Evolutionary conservation across 1,284 basidiomycete genomes (phyloP).

Genomic region (Filobasidium uniguttulatum): DNA sequence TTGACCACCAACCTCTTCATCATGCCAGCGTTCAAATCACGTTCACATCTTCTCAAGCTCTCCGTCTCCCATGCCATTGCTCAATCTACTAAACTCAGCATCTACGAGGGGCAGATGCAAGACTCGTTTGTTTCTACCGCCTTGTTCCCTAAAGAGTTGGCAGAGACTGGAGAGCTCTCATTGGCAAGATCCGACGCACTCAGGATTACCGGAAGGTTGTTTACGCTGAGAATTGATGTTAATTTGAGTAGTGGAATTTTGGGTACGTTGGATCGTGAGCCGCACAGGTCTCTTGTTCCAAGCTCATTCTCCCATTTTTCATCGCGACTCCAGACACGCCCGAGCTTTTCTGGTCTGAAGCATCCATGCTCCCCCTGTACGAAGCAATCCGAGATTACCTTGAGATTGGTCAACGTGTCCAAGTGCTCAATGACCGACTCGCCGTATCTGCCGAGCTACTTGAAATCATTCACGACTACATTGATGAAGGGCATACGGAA

Average conservation of each 20-base stretch:
- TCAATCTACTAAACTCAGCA: slow-evolving; percentile 80
- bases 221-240: slow-evolving; percentile 77
- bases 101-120: slow-evolving; percentile 71
- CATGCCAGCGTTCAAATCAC: slow-evolving; percentile 63
- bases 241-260: slow-evolving; percentile 89
- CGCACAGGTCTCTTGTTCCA: neutral
- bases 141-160: slow-evolving; percentile 75
- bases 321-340: slow-evolving; percentile 82
- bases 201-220: slow-evolving; percentile 71
- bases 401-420: slow-evolving; percentile 73
- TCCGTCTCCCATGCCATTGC: slow-evolving; percentile 87
- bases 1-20: slow-evolving; percentile 3
- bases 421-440: slow-evolving; percentile 77
- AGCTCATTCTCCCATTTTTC: neutral
- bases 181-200: slow-evolving; percentile 71
- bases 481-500: slow-evolving; percentile 82
- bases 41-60: slow-evolving; percentile 70
- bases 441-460: slow-evolving; percentile 76
- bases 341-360: slow-evolving; percentile 90
- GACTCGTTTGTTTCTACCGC: slow-evolving; percentile 64
- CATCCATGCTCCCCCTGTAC: slow-evolving; percentile 74
- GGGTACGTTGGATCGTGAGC: slow-evolving; percentile 22
- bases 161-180: slow-evolving; percentile 59
- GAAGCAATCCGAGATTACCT: slow-evolving; percentile 90
- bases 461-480: slow-evolving; percentile 83